These are phyloP conservation scores for Nannochloropsis gaditana DNA, from an alignment of 108 stramenopile genomes.

Conservation along the genomic window DNA sequence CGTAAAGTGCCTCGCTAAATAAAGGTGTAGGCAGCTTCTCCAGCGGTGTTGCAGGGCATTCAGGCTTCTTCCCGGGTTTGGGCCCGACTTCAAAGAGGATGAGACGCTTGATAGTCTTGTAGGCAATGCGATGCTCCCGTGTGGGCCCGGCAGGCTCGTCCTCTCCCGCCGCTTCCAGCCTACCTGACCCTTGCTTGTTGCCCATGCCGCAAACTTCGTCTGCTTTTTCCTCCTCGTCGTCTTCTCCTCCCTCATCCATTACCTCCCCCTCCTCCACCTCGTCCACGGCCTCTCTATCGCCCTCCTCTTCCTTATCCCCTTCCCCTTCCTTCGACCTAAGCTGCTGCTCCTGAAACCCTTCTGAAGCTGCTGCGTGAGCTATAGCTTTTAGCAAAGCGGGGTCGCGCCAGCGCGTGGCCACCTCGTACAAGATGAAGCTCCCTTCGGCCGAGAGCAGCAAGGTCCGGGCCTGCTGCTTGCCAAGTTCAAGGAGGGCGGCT, in stretches of 20 bases:
- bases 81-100: constrained; percentile 1
- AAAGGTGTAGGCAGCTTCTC: not conserved
- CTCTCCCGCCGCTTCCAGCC: not conserved
- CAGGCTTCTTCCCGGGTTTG: not conserved
- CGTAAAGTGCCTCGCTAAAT: not conserved
- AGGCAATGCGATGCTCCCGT: not conserved
- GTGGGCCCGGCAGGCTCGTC: not conserved
- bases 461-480: not conserved
- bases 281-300: not conserved
- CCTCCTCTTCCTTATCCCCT: not conserved
- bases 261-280: not conserved
- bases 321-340: not conserved
- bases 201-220: not conserved
- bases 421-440: constrained; percentile 17
- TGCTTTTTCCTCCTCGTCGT: not conserved
- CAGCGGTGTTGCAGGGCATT: no score
- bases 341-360: not conserved
- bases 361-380: not conserved
- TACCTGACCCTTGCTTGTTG: no score
- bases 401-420: not conserved
- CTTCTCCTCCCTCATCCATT: not conserved
- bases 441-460: constrained; percentile 7
- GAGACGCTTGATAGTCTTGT: constrained; percentile 2
- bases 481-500: not conserved
- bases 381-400: not conserved